Evolutionary conservation across 2,329 filamentous ascomycete species (phyloP), one percentile per base, ranked within the genome.

Genomic region (Gnomoniopsis sp.): DNA sequence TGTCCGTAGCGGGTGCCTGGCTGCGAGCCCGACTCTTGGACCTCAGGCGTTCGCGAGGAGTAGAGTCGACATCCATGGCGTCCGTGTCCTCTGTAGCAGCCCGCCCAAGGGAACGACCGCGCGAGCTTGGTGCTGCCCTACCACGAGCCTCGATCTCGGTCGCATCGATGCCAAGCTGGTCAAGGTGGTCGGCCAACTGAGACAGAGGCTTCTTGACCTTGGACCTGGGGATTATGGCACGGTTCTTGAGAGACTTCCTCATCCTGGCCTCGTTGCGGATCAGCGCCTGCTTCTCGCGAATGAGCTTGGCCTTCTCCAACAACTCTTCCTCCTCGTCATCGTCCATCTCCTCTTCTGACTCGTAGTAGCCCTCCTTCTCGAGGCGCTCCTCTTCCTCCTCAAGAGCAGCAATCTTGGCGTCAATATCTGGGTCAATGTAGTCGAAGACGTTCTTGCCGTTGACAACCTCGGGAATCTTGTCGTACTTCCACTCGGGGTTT

Each of bases 361-460:
- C 90, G 76, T 99, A 99, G 81, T 89, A 96, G 60, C 95, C 95
- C 64, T 96, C 91, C 8, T 86, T 88, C 74, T 97, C 89, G 15
- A 98, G 85, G 68, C 88, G 88, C 77, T 96, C 93, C 74, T 99
- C 95, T 71, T 99, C 96, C 63, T 93, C 93, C 75, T 99, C 95
- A 36, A 99, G 82, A 57, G 91, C 91, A 53, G 88, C 88, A 52
- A 99, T 84, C 79, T 96, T 98, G 65, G 87, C 84, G 69, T 96
- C 95, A 71, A 99, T 99, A 57, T 99, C 96, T 1, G 93, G 93
- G 69, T 98, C 95, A 70, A 99, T 87, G 74, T 91, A 99, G 75
- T 99, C 95, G 77, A 93, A 95, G 59, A 99, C 90, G 74, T 99
- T 99, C 83, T 93, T 93, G 74, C 95, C 95, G 70, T 98, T 88